phyloP scores from a whole-genome alignment of 2,329 filamentous ascomycete genomes.

The Venturia carpophila region DNA sequence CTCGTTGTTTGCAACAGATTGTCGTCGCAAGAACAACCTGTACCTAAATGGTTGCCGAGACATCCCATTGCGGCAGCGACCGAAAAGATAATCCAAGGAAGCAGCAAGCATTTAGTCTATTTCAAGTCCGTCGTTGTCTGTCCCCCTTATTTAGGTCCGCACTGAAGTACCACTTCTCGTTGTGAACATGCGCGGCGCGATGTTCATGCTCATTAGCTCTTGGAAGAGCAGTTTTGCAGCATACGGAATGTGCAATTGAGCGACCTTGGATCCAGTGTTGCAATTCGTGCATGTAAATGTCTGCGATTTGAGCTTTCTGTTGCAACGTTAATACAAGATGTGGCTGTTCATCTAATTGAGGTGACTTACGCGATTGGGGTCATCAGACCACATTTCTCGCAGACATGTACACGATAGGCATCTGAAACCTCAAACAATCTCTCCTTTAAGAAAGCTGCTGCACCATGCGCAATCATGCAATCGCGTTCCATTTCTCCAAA shows the following conservation, averaged over 20 bases:
- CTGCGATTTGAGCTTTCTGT: constrained; percentile 84
- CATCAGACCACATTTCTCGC: constrained; percentile 98
- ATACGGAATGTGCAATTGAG: constrained; percentile 95
- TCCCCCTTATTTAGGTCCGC: neutral
- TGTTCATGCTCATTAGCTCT: constrained; percentile 96
- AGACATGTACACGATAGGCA: constrained; percentile 95
- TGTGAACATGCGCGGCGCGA: constrained; percentile 95
- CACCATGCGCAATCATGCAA: constrained; percentile 99
- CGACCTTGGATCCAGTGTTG: constrained; percentile 99
- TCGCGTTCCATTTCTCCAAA: constrained; percentile 99
- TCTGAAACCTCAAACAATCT: constrained; percentile 95
- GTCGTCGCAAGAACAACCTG: neutral
- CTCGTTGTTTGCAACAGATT: neutral
- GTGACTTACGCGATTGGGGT: constrained; percentile 93
- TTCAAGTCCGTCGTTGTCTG: neutral
- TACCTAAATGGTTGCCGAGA: neutral
- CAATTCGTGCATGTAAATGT: constrained; percentile 95
- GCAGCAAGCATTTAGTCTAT: neutral
- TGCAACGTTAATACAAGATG: constrained; percentile 20
- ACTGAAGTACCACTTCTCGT: constrained; percentile 49
- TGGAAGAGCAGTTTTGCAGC: constrained; percentile 98
- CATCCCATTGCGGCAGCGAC: neutral
- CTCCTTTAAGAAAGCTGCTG: constrained; percentile 94
- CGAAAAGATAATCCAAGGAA: neutral
- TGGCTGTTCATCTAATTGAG: constrained; percentile 22